phyloP scores from a whole-genome alignment of 208 protist species.

The Trypanosoma brucei region DNA sequence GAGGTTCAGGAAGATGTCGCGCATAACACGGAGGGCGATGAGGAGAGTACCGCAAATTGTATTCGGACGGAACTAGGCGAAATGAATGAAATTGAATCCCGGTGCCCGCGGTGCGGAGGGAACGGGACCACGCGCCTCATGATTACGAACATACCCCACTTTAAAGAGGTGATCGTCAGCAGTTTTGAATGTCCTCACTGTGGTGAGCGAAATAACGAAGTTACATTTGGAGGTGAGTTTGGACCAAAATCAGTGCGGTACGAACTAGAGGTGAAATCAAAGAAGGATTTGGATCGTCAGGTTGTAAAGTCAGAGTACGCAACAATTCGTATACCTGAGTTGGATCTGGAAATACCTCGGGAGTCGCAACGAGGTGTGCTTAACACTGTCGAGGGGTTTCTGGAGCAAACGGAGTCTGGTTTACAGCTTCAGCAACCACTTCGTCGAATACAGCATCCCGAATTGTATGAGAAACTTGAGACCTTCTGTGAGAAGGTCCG shows the following conservation, averaged over 20 bases:
- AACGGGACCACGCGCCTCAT: slow-evolving; percentile 88
- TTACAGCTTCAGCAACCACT: slow-evolving; percentile 73
- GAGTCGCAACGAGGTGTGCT: slow-evolving; percentile 85
- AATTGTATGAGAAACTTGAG: slow-evolving; percentile 79
- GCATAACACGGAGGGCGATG: slow-evolving; percentile 2
- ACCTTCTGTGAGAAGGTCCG: slow-evolving; percentile 73
- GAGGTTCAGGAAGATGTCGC: not conserved
- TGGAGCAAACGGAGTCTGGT: slow-evolving; percentile 76
- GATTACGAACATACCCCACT: slow-evolving; percentile 90
- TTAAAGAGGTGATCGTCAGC: slow-evolving; percentile 90
- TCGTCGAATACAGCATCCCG: slow-evolving; percentile 67
- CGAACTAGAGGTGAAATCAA: slow-evolving; percentile 74
- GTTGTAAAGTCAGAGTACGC: slow-evolving; percentile 93
- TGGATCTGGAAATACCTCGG: slow-evolving; percentile 92
- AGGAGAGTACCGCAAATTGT: slow-evolving; percentile 30
- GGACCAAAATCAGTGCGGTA: slow-evolving; percentile 78
- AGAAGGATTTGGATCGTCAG: slow-evolving; percentile 88
- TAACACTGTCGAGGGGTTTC: slow-evolving; percentile 93
- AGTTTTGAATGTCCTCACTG: slow-evolving; percentile 90
- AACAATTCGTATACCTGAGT: slow-evolving; percentile 85
- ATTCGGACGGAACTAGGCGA: slow-evolving; percentile 83
- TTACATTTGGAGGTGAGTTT: slow-evolving; percentile 85
- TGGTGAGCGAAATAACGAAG: slow-evolving; percentile 85
- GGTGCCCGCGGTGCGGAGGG: slow-evolving; percentile 82
- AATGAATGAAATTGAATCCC: slow-evolving; percentile 84